These are phyloP conservation scores for Eutrema yunnanense DNA, from an alignment of 345 rosid genomes.

Conservation along the genomic window DNA sequence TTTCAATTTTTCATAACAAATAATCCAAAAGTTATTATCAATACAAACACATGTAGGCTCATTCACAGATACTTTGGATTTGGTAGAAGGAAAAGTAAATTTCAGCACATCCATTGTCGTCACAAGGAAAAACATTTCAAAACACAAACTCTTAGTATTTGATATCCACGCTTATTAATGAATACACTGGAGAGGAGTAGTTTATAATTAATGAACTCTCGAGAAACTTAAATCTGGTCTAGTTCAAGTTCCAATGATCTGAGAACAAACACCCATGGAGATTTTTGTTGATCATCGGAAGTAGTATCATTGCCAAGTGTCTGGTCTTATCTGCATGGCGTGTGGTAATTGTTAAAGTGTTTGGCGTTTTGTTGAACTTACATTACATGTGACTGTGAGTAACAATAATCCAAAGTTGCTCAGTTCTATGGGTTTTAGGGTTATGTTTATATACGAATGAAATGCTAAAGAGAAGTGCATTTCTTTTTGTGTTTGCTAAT, in stretches of 20 bases:
- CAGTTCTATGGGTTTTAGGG: neutral
- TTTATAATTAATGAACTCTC: neutral
- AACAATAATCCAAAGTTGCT: neutral
- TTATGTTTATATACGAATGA: conserved; percentile 5
- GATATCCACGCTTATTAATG: neutral
- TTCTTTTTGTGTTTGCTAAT: neutral
- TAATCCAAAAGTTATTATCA: neutral
- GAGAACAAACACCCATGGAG: neutral
- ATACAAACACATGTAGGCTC: neutral
- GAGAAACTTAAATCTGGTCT: conserved; percentile 14
- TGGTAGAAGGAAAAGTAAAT: neutral
- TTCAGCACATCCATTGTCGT: neutral
- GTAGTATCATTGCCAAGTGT: conserved; percentile 25
- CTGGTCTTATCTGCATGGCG: conserved; percentile 26
- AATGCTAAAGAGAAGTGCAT: neutral
- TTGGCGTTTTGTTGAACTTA: conserved; percentile 14
- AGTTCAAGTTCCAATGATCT: conserved; percentile 48
- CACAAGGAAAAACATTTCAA: neutral
- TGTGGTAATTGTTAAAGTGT: neutral
- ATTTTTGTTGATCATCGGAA: conserved; percentile 22
- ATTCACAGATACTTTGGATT: neutral
- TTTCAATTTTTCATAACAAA: neutral
- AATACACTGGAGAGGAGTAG: neutral
- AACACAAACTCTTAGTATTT: neutral
- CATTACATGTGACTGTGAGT: conserved; percentile 3